Percentiles rank a stretch among this genome's conserved stretches.
These are phyloP conservation scores for Eucalyptus tenuipes DNA, from an alignment of 345 rosid species.

Conservation along the genomic window DNA sequence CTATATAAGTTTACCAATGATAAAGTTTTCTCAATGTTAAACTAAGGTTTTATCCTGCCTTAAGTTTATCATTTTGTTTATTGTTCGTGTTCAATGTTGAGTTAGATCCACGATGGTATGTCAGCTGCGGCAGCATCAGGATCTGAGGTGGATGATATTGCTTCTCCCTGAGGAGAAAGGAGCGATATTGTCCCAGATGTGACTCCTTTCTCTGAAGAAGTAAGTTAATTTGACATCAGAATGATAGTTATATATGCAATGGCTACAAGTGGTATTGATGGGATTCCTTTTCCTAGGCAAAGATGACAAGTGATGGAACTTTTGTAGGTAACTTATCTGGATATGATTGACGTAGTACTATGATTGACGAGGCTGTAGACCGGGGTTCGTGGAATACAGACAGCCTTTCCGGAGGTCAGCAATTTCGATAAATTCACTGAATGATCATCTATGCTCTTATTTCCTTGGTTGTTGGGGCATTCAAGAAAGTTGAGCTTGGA, in stretches of 20 bases:
- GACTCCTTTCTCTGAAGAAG: slow-evolving; percentile 72
- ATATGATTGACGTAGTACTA: slow-evolving; percentile 37
- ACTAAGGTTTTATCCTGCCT: neutral
- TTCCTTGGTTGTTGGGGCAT: neutral
- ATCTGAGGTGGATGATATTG: slow-evolving; percentile 57
- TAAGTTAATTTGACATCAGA: slow-evolving; percentile 7
- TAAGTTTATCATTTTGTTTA: neutral
- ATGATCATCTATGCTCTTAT: slow-evolving; percentile 9
- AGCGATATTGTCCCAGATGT: slow-evolving; percentile 30
- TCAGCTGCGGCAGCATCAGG: slow-evolving; percentile 68
- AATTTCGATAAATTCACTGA: slow-evolving; percentile 4
- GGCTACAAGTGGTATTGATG: neutral
- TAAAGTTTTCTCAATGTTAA: neutral
- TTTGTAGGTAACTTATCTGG: slow-evolving; percentile 18
- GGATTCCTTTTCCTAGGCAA: slow-evolving; percentile 22
- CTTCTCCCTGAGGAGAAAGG: slow-evolving; percentile 39
- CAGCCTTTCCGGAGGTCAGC: slow-evolving; percentile 14
- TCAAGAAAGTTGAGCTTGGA: neutral
- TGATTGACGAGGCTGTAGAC: slow-evolving; percentile 78
- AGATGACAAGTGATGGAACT: slow-evolving; percentile 15
- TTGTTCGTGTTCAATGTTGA: neutral
- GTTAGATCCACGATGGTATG: slow-evolving; percentile 47
- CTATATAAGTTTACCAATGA: neutral
- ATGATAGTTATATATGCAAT: neutral
- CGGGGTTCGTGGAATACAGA: slow-evolving; percentile 28